Percentiles rank a stretch among this genome's conserved stretches.
Evolutionary conservation across 1,139 yeast genomes (phyloP).

Genomic region (Kurtzmaniella quercitrusa): DNA sequence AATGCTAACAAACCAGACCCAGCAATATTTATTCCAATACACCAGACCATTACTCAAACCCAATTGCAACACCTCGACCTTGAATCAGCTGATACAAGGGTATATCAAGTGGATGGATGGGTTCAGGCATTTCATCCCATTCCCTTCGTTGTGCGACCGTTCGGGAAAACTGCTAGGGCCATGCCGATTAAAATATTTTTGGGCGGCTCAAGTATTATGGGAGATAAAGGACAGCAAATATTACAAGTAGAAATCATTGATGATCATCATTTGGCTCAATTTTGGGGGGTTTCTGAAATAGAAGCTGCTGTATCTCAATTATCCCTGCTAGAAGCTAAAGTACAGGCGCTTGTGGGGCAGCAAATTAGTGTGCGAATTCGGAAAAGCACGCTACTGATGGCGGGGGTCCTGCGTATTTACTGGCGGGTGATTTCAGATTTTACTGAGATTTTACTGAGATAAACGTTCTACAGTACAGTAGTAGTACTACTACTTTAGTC

Average conservation of each 20-base stretch:
- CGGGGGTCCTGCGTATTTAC: conserved; percentile 2
- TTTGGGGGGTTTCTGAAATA: conserved; percentile 24
- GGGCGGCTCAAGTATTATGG: conserved; percentile 7
- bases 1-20: background rate
- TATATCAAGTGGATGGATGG: conserved; percentile 18
- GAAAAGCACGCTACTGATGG: background rate
- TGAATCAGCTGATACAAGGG: background rate
- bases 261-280: conserved; percentile 24
- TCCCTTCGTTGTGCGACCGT: conserved; percentile 27
- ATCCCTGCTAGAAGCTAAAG: background rate
- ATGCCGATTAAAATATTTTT: conserved; percentile 22
- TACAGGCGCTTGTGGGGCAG: background rate
- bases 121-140: conserved; percentile 18
- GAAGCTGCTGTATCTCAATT: conserved; percentile 20
- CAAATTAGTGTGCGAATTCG: background rate
- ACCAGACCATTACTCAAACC: background rate
- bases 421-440: conserved; percentile 4
- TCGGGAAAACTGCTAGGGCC: conserved; percentile 25
- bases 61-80: background rate
- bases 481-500: too few relatives aligned
- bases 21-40: background rate
- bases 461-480: too few relatives aligned
- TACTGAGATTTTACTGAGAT: background rate
- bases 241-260: conserved; percentile 23
- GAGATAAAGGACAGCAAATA: too few relatives aligned